Conservation (phyloP, 192 early-diverging fungal species). For the Backusella australiensis region DNA sequence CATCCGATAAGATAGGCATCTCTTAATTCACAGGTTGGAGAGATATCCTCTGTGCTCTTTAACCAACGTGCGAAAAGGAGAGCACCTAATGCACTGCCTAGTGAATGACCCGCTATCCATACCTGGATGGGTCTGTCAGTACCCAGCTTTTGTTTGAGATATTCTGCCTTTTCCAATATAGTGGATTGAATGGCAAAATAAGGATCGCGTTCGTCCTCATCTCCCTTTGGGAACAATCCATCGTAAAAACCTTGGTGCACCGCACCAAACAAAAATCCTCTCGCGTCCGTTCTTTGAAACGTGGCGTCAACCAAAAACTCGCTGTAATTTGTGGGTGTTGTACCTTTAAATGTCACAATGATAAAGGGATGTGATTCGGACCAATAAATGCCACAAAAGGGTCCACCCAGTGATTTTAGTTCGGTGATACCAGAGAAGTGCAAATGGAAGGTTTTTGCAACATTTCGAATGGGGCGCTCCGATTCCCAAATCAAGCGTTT, state of each 20-base stretch:
- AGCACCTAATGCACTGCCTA: constrained; percentile 46
- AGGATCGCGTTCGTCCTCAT: constrained; percentile 37
- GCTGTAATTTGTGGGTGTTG: constrained; percentile 47
- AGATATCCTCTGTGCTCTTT: constrained; percentile 25
- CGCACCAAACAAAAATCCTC: constrained; percentile 47
- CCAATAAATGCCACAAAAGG: constrained; percentile 49
- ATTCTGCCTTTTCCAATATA: constrained; percentile 24
- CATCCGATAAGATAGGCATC: constrained; percentile 45
- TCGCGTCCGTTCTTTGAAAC: constrained; percentile 49
- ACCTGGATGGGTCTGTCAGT: constrained; percentile 38
- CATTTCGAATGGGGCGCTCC: constrained; percentile 32
- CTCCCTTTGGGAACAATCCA: constrained; percentile 32
- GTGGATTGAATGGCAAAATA: constrained; percentile 43
- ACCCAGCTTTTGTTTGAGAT: constrained; percentile 18
- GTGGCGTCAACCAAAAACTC: constrained; percentile 47
- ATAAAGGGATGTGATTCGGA: constrained; percentile 42
- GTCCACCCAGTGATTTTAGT: constrained; percentile 46
- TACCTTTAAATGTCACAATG: constrained; percentile 48
- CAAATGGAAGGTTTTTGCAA: constrained; percentile 27
- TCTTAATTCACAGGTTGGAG: constrained; percentile 26
- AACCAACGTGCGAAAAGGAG: constrained; percentile 44
- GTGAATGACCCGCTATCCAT: constrained; percentile 55
- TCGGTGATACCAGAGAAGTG: constrained; percentile 45
- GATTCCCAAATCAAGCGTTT: constrained; percentile 24
- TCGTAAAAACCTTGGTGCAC: constrained; percentile 56